phyloP scores from a whole-genome alignment of 352 stramenopile genomes.

The Stramenopiles sp. region DNA sequence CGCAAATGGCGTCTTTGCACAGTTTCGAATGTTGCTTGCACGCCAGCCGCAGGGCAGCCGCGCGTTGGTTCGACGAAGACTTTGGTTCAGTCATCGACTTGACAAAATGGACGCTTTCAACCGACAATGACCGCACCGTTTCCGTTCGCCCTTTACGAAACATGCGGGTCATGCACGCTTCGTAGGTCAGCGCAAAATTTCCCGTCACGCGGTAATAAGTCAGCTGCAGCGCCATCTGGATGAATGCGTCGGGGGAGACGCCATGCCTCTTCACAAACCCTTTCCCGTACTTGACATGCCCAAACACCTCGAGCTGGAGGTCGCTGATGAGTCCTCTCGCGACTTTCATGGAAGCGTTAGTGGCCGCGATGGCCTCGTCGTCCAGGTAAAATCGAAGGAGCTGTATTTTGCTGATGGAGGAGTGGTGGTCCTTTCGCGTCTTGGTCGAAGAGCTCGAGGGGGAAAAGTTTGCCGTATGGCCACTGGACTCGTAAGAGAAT shows the following conservation, averaged over 20 bases:
- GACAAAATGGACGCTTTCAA: slow-evolving; percentile 68
- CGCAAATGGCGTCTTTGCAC: neutral
- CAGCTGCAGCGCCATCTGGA: slow-evolving; percentile 91
- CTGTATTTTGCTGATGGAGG: neutral
- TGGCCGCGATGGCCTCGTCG: neutral
- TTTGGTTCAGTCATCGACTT: slow-evolving; percentile 41
- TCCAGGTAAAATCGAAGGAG: neutral
- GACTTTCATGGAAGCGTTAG: neutral
- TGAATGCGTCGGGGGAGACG: slow-evolving; percentile 80
- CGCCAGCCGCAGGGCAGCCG: neutral
- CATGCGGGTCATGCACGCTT: slow-evolving; percentile 81
- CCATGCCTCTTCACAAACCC: neutral
- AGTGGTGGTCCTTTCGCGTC: neutral
- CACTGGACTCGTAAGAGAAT: neutral
- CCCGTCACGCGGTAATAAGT: slow-evolving; percentile 84
- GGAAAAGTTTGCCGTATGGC: neutral
- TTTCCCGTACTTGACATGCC: neutral
- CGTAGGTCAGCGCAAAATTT: slow-evolving; percentile 76
- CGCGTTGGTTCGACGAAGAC: neutral
- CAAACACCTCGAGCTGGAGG: neutral
- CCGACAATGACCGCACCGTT: slow-evolving; percentile 60
- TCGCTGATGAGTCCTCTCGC: neutral
- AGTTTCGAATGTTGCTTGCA: neutral
- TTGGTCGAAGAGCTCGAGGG: neutral
- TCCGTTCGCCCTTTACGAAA: slow-evolving; percentile 90